phyloP scores from a whole-genome alignment of 352 stramenopile genomes.

The Globisporangium alternatum region DNA sequence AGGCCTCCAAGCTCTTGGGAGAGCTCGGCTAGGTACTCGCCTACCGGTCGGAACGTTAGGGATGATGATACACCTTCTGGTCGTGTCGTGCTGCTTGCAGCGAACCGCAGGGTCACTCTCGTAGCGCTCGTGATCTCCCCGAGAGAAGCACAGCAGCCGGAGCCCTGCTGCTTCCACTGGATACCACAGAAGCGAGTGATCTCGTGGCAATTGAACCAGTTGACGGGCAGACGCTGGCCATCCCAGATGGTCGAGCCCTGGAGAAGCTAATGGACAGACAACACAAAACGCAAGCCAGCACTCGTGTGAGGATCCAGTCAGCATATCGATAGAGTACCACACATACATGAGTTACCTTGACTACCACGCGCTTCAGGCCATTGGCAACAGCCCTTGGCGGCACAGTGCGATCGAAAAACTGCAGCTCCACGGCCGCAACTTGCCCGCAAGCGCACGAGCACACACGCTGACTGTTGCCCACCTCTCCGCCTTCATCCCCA shows the following conservation, averaged over 20 bases:
- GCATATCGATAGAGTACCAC: not conserved
- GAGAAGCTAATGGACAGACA: slow-evolving; percentile 25
- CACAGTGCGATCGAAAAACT: slow-evolving; percentile 32
- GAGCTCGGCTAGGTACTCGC: slow-evolving; percentile 31
- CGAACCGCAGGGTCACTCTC: slow-evolving; percentile 31
- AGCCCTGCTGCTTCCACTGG: slow-evolving; percentile 20
- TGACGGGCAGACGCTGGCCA: slow-evolving; percentile 25
- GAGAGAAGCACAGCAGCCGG: slow-evolving; percentile 37
- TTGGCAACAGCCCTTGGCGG: slow-evolving; percentile 36
- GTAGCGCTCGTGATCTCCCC: slow-evolving; percentile 24
- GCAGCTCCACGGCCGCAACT: slow-evolving; percentile 28
- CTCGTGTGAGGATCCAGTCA: not conserved
- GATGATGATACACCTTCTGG: not conserved
- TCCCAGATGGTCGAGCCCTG: slow-evolving; percentile 42
- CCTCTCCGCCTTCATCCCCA: not conserved
- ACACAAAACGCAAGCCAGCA: not conserved
- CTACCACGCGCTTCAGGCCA: slow-evolving; percentile 32
- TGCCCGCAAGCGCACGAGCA: slow-evolving; percentile 32
- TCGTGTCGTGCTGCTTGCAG: not conserved
- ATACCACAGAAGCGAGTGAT: slow-evolving; percentile 30
- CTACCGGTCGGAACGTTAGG: slow-evolving; percentile 23
- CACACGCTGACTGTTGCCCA: not conserved
- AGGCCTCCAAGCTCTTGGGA: slow-evolving; percentile 37
- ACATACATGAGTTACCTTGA: slow-evolving; percentile 11
- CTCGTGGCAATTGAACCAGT: slow-evolving; percentile 49